Conservation (phyloP, 2,329 filamentous ascomycete genomes). For the Scedosporium boydii region DNA sequence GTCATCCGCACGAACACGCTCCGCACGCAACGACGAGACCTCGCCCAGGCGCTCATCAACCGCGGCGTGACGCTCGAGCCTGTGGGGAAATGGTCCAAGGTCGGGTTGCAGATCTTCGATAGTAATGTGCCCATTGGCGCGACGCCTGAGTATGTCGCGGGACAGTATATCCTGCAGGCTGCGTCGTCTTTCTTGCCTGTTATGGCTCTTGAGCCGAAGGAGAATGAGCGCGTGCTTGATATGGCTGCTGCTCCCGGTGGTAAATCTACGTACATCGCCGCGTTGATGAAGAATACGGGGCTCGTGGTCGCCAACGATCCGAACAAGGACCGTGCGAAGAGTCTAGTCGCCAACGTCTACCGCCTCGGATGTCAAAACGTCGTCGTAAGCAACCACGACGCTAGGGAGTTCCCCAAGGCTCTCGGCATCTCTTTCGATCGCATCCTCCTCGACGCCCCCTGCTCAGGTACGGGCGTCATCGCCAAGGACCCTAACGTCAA, state of each 20-base stretch:
- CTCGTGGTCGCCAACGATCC: constrained; percentile 94
- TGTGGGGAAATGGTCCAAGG: constrained; percentile 97
- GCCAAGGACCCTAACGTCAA: constrained; percentile 95
- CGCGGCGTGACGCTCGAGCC: constrained; percentile 93
- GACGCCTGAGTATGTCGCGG: constrained; percentile 92
- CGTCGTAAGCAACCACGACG: constrained; percentile 92
- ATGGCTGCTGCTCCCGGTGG: constrained; percentile 93
- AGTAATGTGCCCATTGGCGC: constrained; percentile 77
- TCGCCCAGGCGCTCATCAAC: constrained; percentile 91
- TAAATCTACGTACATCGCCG: constrained; percentile 94
- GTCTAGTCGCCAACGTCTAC: constrained; percentile 96
- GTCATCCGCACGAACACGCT: constrained; percentile 97
- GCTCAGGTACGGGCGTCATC: constrained; percentile 94
- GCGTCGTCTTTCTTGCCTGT: constrained; percentile 95
- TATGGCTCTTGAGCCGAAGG: constrained; percentile 92
- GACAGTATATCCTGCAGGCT: constrained; percentile 96
- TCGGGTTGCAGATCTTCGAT: constrained; percentile 94
- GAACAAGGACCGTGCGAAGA: constrained; percentile 87
- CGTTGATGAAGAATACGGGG: constrained; percentile 92
- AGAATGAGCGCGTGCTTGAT: constrained; percentile 84
- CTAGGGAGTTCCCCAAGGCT: constrained; percentile 84
- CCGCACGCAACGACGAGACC: constrained; percentile 63
- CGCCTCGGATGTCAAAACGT: constrained; percentile 88
- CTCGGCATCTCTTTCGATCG: constrained; percentile 87
- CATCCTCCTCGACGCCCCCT: constrained; percentile 87